Base-by-base conservation (phyloP, 2,329 filamentous ascomycete species). In the Beauveria varroae region DNA sequence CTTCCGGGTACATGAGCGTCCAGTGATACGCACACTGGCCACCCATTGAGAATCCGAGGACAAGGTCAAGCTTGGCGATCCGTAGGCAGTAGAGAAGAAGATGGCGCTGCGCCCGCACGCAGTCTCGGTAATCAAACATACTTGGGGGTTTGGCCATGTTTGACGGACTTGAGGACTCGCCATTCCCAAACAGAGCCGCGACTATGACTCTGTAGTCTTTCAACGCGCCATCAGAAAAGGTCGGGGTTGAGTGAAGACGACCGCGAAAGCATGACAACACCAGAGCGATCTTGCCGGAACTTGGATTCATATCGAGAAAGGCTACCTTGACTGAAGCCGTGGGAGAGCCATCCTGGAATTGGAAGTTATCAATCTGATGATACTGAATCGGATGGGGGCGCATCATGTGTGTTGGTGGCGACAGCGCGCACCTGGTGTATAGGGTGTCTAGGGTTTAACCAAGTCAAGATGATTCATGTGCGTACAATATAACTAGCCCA, bases 41-140 rank as follows among this genome's bases (percentile, higher is more conserved):
- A 14, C 75, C 79, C 79, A 81, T 81, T n/a, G 75, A 77, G 67
- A 80, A 81, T 1, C 78, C 78, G 3, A 78, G 60, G 10, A 80
- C 68, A 5, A 75, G 72, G 64, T 79, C 74, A 5, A 81, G 60
- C 2, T 62, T 16, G 4, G 40, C 12, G 40, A 41, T 41, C 12
- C 40, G 14, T 16, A 41, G 40, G 18, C 18, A 14, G 14, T 5
- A 41, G 18, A 18, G 12, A 41, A 41, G 12, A 14, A 41, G 18
- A 16, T 41, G 40, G 18, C 18, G 40, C 40, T 41, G 40, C 12
- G 40, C 40, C 14, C 18, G 12, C 14, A 41, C 40, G 40, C 40
- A 41, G 40, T 41, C 40, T 41, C 40, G 40, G 18, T 41, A 41
- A 18, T 41, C 40, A 14, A 41, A 14, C 40, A 18, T 18, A 18